Evolutionary conservation across 257 asterid species (phyloP).

Genomic region (Eustoma russellianum): DNA sequence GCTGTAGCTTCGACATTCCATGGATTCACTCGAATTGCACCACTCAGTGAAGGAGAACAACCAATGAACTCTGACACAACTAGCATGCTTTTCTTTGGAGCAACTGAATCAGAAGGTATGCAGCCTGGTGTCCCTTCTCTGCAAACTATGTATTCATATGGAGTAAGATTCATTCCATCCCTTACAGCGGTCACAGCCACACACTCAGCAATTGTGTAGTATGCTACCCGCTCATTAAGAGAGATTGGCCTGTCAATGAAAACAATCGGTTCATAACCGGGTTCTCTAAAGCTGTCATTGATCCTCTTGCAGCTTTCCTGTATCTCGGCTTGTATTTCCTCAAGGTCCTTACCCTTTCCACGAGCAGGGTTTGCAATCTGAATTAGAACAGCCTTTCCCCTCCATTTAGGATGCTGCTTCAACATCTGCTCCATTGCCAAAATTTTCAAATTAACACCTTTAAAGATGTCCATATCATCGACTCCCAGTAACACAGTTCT

Average conservation of each 20-base stretch:
- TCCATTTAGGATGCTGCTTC: constrained; percentile 38
- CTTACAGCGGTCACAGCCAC: constrained; percentile 44
- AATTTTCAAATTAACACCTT: constrained; percentile 42
- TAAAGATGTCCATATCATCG: constrained; percentile 45
- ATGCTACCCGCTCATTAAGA: constrained; percentile 35
- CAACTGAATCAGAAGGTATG: constrained; percentile 16
- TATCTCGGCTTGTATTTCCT: constrained; percentile 38
- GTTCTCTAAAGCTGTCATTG: constrained; percentile 29
- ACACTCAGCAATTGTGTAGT: constrained; percentile 37
- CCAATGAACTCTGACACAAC: constrained; percentile 50
- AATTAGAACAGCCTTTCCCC: constrained; percentile 35
- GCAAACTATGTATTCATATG: constrained; percentile 36
- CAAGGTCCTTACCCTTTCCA: constrained; percentile 41
- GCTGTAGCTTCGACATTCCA: constrained; percentile 47
- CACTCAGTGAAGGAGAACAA: constrained; percentile 49
- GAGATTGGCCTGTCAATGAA: constrained; percentile 33
- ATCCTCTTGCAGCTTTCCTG: constrained; percentile 26
- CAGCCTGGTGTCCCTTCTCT: constrained; percentile 33
- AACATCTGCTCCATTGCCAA: constrained; percentile 43
- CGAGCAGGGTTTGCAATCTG: constrained; percentile 46
- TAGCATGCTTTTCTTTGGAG: constrained; percentile 35
- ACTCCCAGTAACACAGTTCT: constrained; percentile 41
- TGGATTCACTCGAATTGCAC: constrained; percentile 46
- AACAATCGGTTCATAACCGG: constrained; percentile 43
- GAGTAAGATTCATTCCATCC: constrained; percentile 50